Evolutionary conservation across 2,329 filamentous ascomycete genomes (phyloP), one percentile per base, ranked within the genome.

Genomic region (Venturia carpophila): DNA sequence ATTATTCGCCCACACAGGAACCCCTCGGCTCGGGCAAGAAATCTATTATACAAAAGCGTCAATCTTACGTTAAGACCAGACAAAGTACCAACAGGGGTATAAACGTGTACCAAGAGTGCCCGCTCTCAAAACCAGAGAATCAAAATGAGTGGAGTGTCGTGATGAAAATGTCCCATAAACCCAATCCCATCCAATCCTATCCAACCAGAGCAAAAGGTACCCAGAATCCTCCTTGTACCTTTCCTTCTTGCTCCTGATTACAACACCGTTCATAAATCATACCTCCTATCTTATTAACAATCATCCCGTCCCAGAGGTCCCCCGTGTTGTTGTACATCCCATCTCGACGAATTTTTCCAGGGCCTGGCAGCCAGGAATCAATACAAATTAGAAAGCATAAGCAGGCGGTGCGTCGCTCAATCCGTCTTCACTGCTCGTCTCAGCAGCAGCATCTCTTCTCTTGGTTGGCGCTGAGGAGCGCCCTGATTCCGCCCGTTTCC

Each of bases 311-410:
- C 45, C 45, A 21, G 9, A n/a, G 10, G 11, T 21, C 21, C 47
- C 45, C 47, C 4, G 10, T 52, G 15, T 24, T 49, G 7, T 24
- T 24, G 10, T 27, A 52, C 47, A 27, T 21, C 47, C 21, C 24
- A 47, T 24, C n/a, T 21, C 24, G 21, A 52, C 47, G 27, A 27
- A 27, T 11, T 5, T 52, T 21, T 3, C 21, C 47, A 52, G 4
- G 47, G 21, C 21, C 3, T 58, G 19, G 7, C 52, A 37, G 15
- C 11, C 24, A 37, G 19, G 37, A 58, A n/a, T n/a, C 11, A 58
- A 58, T 13, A 61, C 27, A 63, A 30, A 42, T 63, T 45, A 63
- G 43, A 63, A 42, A 63, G 61, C 61, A 52, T 63, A 63, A 63
- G 61, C 61, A 47, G 61, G 61, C 39, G 61, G 61, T 27, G 61